phyloP scores from a whole-genome alignment of 1,284 basidiomycete genomes.

The Ceratobasidium papillatum region DNA sequence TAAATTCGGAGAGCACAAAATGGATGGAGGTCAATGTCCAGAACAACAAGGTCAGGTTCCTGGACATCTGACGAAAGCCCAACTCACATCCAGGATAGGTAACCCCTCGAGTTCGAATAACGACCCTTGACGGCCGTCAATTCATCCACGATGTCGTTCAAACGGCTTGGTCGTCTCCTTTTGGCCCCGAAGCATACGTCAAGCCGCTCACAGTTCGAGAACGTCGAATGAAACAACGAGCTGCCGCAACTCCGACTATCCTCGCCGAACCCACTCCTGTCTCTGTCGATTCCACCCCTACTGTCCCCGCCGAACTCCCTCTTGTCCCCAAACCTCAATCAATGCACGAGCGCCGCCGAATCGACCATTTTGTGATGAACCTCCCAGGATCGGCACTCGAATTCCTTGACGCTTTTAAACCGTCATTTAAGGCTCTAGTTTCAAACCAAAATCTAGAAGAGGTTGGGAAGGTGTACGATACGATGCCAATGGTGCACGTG shows the following conservation, averaged over 20 bases:
- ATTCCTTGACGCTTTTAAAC: constrained; percentile 90
- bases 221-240: constrained; percentile 25
- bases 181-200: constrained; percentile 53
- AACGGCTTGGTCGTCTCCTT: constrained; percentile 68
- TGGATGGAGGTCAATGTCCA: constrained; percentile 79
- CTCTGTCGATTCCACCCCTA: neutral
- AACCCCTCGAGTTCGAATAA: constrained; percentile 78
- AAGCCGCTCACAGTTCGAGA: constrained; percentile 23
- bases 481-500: constrained; percentile 91
- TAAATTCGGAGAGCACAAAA: constrained; percentile 88
- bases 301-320: neutral
- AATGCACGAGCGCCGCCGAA: constrained; percentile 54
- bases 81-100: constrained; percentile 8
- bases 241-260: neutral
- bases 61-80: neutral
- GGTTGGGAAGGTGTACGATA: constrained; percentile 16
- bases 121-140: constrained; percentile 82
- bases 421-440: constrained; percentile 62
- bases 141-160: constrained; percentile 74
- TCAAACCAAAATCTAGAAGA: constrained; percentile 57
- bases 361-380: constrained; percentile 97
- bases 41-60: constrained; percentile 71
- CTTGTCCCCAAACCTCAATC: constrained; percentile 6
- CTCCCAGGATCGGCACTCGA: constrained; percentile 90
- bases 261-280: neutral